phyloP scores from a whole-genome alignment of 257 asterid species.

The Przewalskia tangutica region DNA sequence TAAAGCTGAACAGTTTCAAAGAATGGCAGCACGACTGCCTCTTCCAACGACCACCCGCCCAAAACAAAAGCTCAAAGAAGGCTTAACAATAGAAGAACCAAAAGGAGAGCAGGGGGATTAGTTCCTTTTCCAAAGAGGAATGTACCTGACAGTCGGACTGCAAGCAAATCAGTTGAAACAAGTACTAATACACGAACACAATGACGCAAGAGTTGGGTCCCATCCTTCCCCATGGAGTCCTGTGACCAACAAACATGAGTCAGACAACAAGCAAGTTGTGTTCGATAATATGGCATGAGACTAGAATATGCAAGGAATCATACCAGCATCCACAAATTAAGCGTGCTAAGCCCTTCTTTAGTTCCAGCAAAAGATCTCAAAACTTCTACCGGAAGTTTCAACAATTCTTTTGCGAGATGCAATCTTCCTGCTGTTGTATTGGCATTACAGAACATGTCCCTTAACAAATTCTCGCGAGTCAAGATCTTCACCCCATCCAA shows the following conservation, averaged over 20 bases:
- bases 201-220: slow-evolving; percentile 97
- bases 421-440: slow-evolving; percentile 83
- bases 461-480: slow-evolving; percentile 50
- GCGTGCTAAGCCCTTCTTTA: slow-evolving; percentile 76
- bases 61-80: not conserved
- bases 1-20: not conserved
- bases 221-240: slow-evolving; percentile 99
- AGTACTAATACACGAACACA: slow-evolving; percentile 87
- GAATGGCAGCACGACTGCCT: not conserved
- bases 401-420: slow-evolving; percentile 75
- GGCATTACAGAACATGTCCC: slow-evolving; percentile 77
- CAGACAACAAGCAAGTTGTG: slow-evolving; percentile 10
- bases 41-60: not conserved
- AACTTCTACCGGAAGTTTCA: slow-evolving; percentile 79
- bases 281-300: not conserved
- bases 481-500: slow-evolving; percentile 47
- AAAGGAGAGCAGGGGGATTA: not conserved
- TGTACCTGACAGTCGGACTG: slow-evolving; percentile 88
- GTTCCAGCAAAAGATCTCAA: slow-evolving; percentile 91
- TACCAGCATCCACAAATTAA: slow-evolving; percentile 94
- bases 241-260: slow-evolving; percentile 18
- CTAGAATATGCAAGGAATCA: slow-evolving; percentile 1
- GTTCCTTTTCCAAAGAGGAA: not conserved
- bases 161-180: slow-evolving; percentile 78
- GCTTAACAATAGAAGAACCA: not conserved